These are phyloP conservation scores for Castanea sativa DNA, from an alignment of 306 rosid genomes.

Conservation along the genomic window DNA sequence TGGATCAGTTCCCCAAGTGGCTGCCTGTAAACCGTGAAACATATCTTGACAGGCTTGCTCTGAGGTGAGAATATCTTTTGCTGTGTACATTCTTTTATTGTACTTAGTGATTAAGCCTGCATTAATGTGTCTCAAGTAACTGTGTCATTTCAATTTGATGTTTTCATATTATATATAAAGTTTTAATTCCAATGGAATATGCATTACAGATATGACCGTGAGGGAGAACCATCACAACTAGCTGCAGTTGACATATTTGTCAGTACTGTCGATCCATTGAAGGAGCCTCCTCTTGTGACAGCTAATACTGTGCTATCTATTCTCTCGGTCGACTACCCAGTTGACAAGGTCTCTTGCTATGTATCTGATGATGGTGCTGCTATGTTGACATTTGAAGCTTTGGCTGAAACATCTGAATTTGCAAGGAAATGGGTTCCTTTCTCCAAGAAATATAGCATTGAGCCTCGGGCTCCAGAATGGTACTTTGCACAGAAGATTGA, in stretches of 20 bases:
- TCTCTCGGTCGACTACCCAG: constrained; percentile 96
- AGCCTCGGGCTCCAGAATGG: constrained; percentile 99
- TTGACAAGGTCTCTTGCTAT: constrained; percentile 96
- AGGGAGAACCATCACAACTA: constrained; percentile 89
- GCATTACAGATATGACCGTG: constrained; percentile 80
- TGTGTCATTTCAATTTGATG: neutral
- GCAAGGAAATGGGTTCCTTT: constrained; percentile 97
- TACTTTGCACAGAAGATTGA: constrained; percentile 94
- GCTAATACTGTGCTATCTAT: constrained; percentile 94
- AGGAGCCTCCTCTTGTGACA: constrained; percentile 98
- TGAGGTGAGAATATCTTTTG: constrained; percentile 47
- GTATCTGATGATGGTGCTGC: constrained; percentile 99
- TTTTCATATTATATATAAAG: constrained; percentile 5
- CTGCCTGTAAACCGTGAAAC: constrained; percentile 96
- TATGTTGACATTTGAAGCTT: constrained; percentile 96
- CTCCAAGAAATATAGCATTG: constrained; percentile 72
- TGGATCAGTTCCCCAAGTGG: constrained; percentile 99
- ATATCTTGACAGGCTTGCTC: constrained; percentile 86
- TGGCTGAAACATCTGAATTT: constrained; percentile 89
- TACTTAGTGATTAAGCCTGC: neutral
- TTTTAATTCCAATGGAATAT: constrained; percentile 20
- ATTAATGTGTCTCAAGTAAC: constrained; percentile 5
- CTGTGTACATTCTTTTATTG: neutral
- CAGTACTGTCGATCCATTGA: constrained; percentile 93
- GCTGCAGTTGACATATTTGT: constrained; percentile 97